Conservation (phyloP, 1,139 yeast genomes). For the Geotrichum candidum region DNA sequence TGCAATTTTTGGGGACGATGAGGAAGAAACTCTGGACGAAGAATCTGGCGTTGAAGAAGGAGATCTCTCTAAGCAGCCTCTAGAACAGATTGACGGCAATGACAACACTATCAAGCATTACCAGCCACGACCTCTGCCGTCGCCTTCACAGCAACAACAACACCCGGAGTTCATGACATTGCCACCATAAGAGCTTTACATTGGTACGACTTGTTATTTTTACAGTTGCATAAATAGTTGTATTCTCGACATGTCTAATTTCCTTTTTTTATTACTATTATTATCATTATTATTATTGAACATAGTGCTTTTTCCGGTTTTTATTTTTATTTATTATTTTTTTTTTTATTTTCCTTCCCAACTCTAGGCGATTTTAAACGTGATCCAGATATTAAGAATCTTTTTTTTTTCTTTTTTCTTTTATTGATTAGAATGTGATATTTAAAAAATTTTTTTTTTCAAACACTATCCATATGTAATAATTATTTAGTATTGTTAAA, state of each 20-base stretch:
- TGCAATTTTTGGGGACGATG: slow-evolving; percentile 52
- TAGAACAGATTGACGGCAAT: background rate
- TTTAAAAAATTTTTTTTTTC: too few species aligned
- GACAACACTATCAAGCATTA: background rate
- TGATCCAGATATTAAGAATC: too few species aligned
- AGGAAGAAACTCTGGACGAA: background rate
- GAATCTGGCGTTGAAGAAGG: background rate
- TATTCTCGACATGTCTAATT: background rate
- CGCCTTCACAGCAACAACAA: background rate
- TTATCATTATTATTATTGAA: too few species aligned
- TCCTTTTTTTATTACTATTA: background rate
- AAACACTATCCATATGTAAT: too few species aligned
- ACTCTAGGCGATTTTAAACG: background rate
- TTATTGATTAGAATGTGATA: too few species aligned
- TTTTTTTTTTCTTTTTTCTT: too few species aligned
- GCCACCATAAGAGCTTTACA: background rate
- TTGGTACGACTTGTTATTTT: background rate
- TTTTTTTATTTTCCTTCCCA: background rate
- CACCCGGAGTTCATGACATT: background rate
- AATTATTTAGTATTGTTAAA: too few species aligned
- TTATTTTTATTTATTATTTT: too few species aligned
- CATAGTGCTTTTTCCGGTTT: too few species aligned
- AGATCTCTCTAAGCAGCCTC: background rate
- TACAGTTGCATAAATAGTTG: background rate
- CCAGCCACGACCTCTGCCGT: background rate